A percentile compares a stretch with the other conserved stretches of the same genome.
phyloP scores from a whole-genome alignment of 1,284 basidiomycete genomes.

The Irpex sp. region DNA sequence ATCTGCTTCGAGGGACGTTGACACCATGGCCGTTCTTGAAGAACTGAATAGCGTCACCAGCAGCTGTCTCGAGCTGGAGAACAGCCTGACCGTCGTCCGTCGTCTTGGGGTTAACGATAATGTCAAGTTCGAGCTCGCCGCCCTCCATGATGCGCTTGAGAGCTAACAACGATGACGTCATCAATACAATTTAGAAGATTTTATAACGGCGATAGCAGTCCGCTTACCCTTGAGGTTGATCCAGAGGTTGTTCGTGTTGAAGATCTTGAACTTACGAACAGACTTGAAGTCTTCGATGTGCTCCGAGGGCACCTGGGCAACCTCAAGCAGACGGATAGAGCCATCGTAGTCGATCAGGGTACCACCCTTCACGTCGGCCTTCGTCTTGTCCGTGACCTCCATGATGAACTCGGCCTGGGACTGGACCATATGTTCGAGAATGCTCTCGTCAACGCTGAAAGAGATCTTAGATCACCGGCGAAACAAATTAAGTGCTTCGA shows the following conservation, averaged over 20 bases:
- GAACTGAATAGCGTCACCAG: constrained; percentile 97
- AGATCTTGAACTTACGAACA: constrained; percentile 90
- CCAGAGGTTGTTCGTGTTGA: constrained; percentile 99
- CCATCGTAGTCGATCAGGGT: constrained; percentile 98
- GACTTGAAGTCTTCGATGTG: constrained; percentile 99
- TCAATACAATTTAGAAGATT: background rate
- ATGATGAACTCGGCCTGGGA: constrained; percentile 88
- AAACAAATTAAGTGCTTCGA: background rate
- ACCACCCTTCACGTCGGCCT: constrained; percentile 99
- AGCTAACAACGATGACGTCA: constrained; percentile 14
- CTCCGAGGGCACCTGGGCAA: constrained; percentile 97
- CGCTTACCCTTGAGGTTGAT: constrained; percentile 79
- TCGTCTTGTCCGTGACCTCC: constrained; percentile 99
- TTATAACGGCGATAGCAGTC: background rate
- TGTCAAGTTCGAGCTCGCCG: constrained; percentile 87
- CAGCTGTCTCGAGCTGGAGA: constrained; percentile 91
- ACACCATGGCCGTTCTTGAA: constrained; percentile 94
- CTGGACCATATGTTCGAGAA: constrained; percentile 89
- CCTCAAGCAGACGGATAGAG: constrained; percentile 90
- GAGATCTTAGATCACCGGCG: constrained; percentile 27
- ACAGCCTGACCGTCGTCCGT: constrained; percentile 88
- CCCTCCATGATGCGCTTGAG: constrained; percentile 94
- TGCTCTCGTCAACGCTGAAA: constrained; percentile 56
- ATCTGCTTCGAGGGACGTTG: constrained; percentile 95
- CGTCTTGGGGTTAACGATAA: constrained; percentile 93